A percentile compares a stretch with the other conserved stretches of the same genome.
phyloP scores from a whole-genome alignment of 257 asterid species.

The Linaria vulgaris region DNA sequence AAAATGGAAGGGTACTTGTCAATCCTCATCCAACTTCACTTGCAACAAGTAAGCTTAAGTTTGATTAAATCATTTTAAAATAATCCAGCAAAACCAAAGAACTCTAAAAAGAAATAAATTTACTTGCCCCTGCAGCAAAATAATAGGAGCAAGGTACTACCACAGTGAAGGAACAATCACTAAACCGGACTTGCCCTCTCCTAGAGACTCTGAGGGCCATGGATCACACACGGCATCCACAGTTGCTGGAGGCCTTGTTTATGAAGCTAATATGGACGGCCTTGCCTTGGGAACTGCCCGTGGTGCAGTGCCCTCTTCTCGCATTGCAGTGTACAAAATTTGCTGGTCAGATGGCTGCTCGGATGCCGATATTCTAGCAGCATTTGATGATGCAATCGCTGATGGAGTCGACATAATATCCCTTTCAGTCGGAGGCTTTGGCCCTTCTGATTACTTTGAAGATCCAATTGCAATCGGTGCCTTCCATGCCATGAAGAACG shows the following conservation, averaged over 20 bases:
- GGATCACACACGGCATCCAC: conserved; percentile 67
- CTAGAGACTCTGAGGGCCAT: conserved; percentile 61
- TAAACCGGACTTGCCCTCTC: conserved; percentile 37
- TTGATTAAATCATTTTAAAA: too few relatives aligned
- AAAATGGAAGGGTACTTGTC: conserved; percentile 35
- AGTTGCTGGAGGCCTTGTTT: conserved; percentile 43
- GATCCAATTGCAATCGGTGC: conserved; percentile 52
- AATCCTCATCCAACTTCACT: conserved; percentile 26
- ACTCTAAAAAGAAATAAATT: too few relatives aligned
- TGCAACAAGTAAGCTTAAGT: conserved; percentile 27
- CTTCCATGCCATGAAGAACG: conserved; percentile 50
- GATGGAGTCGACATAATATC: conserved; percentile 50
- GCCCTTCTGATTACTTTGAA: conserved; percentile 33
- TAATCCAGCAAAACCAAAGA: too few relatives aligned
- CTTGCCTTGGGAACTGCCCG: conserved; percentile 52
- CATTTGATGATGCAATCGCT: conserved; percentile 49
- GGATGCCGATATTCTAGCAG: conserved; percentile 48
- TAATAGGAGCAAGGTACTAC: conserved; percentile 61
- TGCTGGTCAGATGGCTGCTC: conserved; percentile 56
- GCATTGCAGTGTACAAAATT: conserved; percentile 58
- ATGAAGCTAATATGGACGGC: conserved; percentile 41
- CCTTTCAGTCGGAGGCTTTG: conserved; percentile 32
- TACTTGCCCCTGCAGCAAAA: conserved; percentile 35
- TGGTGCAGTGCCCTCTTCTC: conserved; percentile 61
- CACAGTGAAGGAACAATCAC: conserved; percentile 30